A percentile compares a stretch with the other conserved stretches of the same genome.
Conservation (phyloP, 805 yeast species). For the Hanseniaspora guilliermondii region DNA sequence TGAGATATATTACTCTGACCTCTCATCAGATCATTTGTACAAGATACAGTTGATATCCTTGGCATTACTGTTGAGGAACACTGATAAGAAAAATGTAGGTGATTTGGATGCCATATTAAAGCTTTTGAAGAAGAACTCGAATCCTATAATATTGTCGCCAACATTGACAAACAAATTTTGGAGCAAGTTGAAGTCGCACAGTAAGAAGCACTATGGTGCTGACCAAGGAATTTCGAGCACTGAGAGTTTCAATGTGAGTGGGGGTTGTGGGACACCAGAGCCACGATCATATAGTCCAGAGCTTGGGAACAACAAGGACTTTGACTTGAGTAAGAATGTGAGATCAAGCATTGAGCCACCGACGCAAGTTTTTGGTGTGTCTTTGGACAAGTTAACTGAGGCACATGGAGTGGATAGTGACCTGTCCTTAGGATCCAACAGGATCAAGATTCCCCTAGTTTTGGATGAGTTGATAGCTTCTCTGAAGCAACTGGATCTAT, state of each 20-base stretch:
- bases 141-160: slow-evolving; percentile 19
- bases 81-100: slow-evolving; percentile 24
- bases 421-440: slow-evolving; percentile 70
- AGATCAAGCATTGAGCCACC: slow-evolving; percentile 8
- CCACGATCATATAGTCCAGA: neutral
- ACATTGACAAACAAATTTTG: slow-evolving; percentile 26
- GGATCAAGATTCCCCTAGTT: slow-evolving; percentile 68
- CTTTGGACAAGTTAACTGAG: slow-evolving; percentile 53
- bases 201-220: slow-evolving; percentile 9
- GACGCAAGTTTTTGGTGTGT: slow-evolving; percentile 60
- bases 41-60: slow-evolving; percentile 45
- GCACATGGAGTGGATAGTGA: slow-evolving; percentile 74
- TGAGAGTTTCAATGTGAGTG: slow-evolving; percentile 21
- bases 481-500: slow-evolving; percentile 80
- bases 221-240: neutral
- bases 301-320: slow-evolving; percentile 16
- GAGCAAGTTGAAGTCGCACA: slow-evolving; percentile 30
- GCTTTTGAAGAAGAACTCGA: slow-evolving; percentile 22
- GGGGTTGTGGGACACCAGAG: slow-evolving; percentile 14
- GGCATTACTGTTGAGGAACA: slow-evolving; percentile 25
- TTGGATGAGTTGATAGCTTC: slow-evolving; percentile 78
- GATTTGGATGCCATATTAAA: slow-evolving; percentile 27
- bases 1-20: slow-evolving; percentile 49
- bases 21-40: slow-evolving; percentile 31
- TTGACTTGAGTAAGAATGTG: slow-evolving; percentile 9